phyloP scores from a whole-genome alignment of 768 basidiomycete genomes.

The Panaeolus papilionaceus region DNA sequence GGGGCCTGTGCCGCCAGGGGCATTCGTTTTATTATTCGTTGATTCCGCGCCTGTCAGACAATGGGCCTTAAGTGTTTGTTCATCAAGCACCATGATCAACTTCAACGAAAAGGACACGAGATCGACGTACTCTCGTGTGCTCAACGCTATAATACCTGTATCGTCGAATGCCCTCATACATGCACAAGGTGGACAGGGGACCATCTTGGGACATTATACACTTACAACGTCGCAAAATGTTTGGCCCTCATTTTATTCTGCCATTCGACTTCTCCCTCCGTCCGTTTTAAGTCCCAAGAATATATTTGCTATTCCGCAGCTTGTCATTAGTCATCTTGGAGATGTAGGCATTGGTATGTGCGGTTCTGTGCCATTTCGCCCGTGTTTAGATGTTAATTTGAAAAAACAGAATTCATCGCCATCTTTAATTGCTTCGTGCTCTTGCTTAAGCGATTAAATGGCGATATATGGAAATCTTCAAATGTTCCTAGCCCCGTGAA shows the following conservation, averaged over 20 bases:
- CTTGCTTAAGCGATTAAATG: slow-evolving; percentile 62
- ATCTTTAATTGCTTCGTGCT: slow-evolving; percentile 65
- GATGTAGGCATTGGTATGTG: slow-evolving; percentile 27
- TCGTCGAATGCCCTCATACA: background rate
- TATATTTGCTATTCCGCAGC: background rate
- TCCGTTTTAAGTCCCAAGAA: background rate
- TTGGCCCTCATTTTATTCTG: slow-evolving; percentile 54
- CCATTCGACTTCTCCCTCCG: slow-evolving; percentile 62
- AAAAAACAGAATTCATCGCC: slow-evolving; percentile 58
- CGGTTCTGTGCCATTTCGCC: slow-evolving; percentile 46
- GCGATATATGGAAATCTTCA: slow-evolving; percentile 59
- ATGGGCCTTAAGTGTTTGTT: slow-evolving; percentile 63
- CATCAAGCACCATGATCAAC: slow-evolving; percentile 34
- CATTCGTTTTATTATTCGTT: slow-evolving; percentile 65
- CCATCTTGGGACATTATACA: slow-evolving; percentile 41
- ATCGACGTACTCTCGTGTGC: background rate
- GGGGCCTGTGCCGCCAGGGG: slow-evolving; percentile 62
- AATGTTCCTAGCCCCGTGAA: background rate
- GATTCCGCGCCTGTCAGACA: slow-evolving; percentile 53
- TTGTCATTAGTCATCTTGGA: slow-evolving; percentile 46
- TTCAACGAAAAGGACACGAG: background rate
- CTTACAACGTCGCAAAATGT: slow-evolving; percentile 39
- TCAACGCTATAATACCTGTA: background rate
- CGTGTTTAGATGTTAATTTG: slow-evolving; percentile 23
- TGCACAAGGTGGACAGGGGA: slow-evolving; percentile 21